Evolutionary conservation across 805 yeast genomes (phyloP).

Genomic region (Candida pseudofarinosa): DNA sequence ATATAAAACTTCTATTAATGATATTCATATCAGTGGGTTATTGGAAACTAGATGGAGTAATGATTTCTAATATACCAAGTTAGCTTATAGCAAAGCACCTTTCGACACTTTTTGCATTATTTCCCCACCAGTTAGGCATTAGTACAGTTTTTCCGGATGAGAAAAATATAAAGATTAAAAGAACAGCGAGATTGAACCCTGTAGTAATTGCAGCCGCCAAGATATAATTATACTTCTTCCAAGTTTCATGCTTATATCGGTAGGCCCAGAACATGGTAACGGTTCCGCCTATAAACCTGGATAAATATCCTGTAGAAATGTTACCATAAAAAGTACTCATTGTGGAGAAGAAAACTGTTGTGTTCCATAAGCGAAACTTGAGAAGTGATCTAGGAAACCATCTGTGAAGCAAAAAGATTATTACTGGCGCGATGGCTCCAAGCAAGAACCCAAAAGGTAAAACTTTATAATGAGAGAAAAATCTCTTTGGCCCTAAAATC

Average conservation of each 20-base stretch:
- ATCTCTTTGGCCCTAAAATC: slow-evolving; percentile 44
- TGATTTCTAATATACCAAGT: no score
- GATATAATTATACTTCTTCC: slow-evolving; percentile 45
- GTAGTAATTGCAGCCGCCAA: slow-evolving; percentile 51
- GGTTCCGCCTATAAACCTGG: slow-evolving; percentile 46
- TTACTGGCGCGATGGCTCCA: slow-evolving; percentile 37
- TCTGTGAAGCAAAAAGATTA: slow-evolving; percentile 25
- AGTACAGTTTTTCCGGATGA: slow-evolving; percentile 16
- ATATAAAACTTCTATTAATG: no score
- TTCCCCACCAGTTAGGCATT: slow-evolving; percentile 51
- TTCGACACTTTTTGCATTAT: slow-evolving; percentile 39
- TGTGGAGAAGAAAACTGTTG: slow-evolving; percentile 46
- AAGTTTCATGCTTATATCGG: slow-evolving; percentile 33
- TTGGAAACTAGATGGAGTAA: no score
- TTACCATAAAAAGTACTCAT: slow-evolving; percentile 48
- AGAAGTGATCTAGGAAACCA: slow-evolving; percentile 19
- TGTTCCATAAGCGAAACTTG: slow-evolving; percentile 38
- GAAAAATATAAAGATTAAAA: slow-evolving; percentile 35
- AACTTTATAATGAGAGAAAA: slow-evolving; percentile 39
- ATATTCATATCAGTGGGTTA: no score
- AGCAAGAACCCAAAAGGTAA: slow-evolving; percentile 43
- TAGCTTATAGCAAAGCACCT: slow-evolving; percentile 38
- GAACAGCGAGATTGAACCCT: slow-evolving; percentile 42
- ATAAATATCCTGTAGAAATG: slow-evolving; percentile 45
- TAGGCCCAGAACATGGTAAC: slow-evolving; percentile 44